These are phyloP conservation scores for Gardenia jasminoides DNA, from an alignment of 257 asterid species.

Conservation along the genomic window DNA sequence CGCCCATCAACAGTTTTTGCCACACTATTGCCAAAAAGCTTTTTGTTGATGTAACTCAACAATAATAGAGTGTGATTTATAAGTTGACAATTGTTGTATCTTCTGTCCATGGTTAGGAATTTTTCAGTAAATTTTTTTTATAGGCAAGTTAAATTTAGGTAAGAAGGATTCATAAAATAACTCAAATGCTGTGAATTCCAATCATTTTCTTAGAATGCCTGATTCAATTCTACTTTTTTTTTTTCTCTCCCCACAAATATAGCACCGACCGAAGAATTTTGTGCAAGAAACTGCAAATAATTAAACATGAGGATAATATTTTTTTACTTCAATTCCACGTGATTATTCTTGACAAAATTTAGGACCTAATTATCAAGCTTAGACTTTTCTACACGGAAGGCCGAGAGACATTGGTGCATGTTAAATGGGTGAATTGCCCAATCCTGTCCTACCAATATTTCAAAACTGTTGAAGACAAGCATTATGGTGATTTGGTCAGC, in stretches of 20 bases:
- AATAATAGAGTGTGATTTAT: not conserved
- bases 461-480: not conserved
- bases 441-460: not conserved
- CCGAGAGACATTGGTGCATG: slow-evolving; percentile 3
- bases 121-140: not conserved
- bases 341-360: not conserved
- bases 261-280: not conserved
- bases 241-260: not conserved
- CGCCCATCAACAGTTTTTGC: not conserved
- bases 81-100: not conserved
- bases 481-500: slow-evolving; percentile 1
- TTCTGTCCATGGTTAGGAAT: not conserved
- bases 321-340: slow-evolving; percentile 4
- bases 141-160: not conserved
- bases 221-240: not conserved
- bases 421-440: slow-evolving; percentile 6
- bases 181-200: not conserved
- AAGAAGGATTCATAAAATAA: not conserved
- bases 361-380: not conserved
- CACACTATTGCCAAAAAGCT: not conserved
- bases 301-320: not conserved
- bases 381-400: not conserved
- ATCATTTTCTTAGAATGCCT: not conserved
- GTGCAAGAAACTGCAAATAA: not conserved
- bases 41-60: not conserved